Evolutionary conservation across 371 early-diverging fungal genomes (phyloP), one percentile per base, ranked within the genome.

Genomic region (Rhizopus arrhizus): DNA sequence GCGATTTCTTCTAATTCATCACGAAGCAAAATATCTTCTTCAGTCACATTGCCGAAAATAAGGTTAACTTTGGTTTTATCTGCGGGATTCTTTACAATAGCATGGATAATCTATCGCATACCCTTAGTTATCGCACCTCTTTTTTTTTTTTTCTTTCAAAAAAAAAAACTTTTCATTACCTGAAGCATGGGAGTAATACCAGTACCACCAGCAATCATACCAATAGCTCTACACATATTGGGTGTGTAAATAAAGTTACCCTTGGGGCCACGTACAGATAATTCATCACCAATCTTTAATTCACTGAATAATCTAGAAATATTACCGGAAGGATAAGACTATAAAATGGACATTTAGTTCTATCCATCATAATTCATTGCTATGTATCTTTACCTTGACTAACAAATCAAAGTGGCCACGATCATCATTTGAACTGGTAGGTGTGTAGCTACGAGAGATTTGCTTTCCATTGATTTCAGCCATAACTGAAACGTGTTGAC

Each of bases 121-220:
- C 22, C 22, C 22, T 22, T 22, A 22, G 22, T 22, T 2, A 22
- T 22, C 2, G 22, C 22, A 22, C 22, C 22, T 22, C 22, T 1
- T 22, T 22, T 22, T 22, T 22, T 22, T 22, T 22, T 22, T n/a
- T n/a, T n/a, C n/a, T n/a, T n/a, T n/a, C n/a, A 34, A 48, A 48
- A 53, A 50, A 43, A 41, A 11, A 22, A 13, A 40, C 13, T 33
- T 22, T 22, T 22, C 22, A 22, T 22, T 72, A 72, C 72, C 60
- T 72, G 72, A 42, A 72, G 68, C 97, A 96, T 96, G 40, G 97
- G 97, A 0, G 97, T 96, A 68, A 97, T 92, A 53, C 97, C 95
- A 55, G 94, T 90, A 61, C 92, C 93, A 62, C 95, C 95, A 51
- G 93, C 91, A 72, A 98, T 88, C 96, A 98, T 96, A 53, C 94